A percentile compares a stretch with the other conserved stretches of the same genome.
Evolutionary conservation across 2,329 filamentous ascomycete genomes (phyloP).

Genomic region (Colletotrichum sp.): DNA sequence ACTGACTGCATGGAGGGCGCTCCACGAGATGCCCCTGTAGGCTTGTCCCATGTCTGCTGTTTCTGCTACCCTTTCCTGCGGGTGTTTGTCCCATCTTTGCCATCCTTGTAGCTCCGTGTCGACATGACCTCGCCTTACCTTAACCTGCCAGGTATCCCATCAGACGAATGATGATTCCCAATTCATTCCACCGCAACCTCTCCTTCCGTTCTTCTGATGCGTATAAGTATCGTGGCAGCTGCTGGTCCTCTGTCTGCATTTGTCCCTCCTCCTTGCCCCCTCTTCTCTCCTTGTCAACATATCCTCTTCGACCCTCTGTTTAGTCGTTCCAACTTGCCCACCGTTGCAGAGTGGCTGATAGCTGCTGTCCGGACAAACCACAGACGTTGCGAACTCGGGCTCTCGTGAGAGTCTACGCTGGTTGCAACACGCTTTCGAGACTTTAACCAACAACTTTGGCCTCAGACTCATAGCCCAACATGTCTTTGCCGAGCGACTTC

Average conservation of each 20-base stretch:
- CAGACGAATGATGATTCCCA: background rate
- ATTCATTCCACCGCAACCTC: background rate
- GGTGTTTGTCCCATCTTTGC: constrained; percentile 14
- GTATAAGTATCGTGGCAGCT: constrained; percentile 17
- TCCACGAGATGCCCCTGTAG: constrained; percentile 22
- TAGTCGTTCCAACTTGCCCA: background rate
- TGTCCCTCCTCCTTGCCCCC: background rate
- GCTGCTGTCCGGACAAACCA: background rate
- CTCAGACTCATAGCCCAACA: constrained; percentile 31
- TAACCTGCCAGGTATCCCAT: background rate
- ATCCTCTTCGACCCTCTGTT: background rate
- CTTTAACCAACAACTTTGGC: background rate
- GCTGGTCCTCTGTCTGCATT: background rate
- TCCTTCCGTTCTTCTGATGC: background rate
- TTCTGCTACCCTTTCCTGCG: background rate
- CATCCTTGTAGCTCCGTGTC: background rate
- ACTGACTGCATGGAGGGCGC: background rate
- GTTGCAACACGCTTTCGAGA: background rate
- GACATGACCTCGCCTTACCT: constrained; percentile 6
- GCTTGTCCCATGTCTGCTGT: background rate
- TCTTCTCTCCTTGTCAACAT: background rate
- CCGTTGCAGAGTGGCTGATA: background rate
- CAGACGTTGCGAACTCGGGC: background rate
- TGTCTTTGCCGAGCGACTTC: constrained; percentile 73
- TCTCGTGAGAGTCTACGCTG: background rate